Percentiles rank a stretch among this genome's conserved stretches.
These are phyloP conservation scores for Cicer bijugum DNA, from an alignment of 306 rosid genomes.

Conservation along the genomic window DNA sequence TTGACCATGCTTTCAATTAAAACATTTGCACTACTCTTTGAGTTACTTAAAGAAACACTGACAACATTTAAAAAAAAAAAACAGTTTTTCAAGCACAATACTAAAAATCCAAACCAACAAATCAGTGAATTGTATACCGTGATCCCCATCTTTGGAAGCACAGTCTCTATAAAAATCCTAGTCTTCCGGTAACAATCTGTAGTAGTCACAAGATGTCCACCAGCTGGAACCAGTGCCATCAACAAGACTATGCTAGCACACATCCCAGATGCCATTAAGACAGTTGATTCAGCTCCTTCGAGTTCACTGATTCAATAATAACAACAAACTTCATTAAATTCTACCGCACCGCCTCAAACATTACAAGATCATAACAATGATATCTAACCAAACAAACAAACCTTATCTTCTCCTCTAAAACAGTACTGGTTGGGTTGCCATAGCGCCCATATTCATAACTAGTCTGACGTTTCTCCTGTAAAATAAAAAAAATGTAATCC, in stretches of 20 bases:
- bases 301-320: constrained; percentile 66
- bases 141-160: constrained; percentile 95
- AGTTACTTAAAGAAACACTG: background rate
- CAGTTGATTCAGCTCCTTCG: constrained; percentile 95
- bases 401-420: constrained; percentile 94
- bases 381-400: constrained; percentile 41
- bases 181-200: constrained; percentile 97
- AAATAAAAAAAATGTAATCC: constrained; percentile 14
- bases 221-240: constrained; percentile 93
- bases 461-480: constrained; percentile 73
- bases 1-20: constrained; percentile 1
- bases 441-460: constrained; percentile 97
- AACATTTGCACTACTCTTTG: constrained; percentile 8
- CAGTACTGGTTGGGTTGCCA: constrained; percentile 92
- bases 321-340: constrained; percentile 38
- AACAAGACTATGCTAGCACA: constrained; percentile 80
- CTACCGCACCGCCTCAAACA: constrained; percentile 30
- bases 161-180: constrained; percentile 79
- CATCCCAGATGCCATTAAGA: constrained; percentile 95
- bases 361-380: background rate
- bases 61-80: background rate
- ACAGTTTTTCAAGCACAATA: background rate
- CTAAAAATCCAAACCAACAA: background rate
- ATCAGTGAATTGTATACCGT: constrained; percentile 53
- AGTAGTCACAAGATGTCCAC: constrained; percentile 94